phyloP scores from a whole-genome alignment of 176 grass and related monocot genomes.

The Rhynchospora tenuis region DNA sequence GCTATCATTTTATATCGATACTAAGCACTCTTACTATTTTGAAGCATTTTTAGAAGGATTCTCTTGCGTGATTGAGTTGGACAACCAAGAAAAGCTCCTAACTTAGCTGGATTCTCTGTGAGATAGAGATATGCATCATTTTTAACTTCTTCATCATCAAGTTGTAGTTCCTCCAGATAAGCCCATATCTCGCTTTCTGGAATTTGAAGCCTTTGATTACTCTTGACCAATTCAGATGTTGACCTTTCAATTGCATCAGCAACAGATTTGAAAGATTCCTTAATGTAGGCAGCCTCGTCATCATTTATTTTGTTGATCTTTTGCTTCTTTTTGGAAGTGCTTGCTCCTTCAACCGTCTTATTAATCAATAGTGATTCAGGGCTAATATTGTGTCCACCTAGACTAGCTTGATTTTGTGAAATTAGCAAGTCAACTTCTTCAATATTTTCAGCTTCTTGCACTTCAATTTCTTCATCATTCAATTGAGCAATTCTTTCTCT shows the following conservation, averaged over 20 bases:
- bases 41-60: background rate
- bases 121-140: constrained; percentile 18
- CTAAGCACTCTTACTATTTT: too few relatives aligned
- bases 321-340: too few relatives aligned
- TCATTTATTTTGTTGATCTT: too few relatives aligned
- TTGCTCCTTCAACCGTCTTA: background rate
- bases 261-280: background rate
- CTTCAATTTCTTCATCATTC: background rate
- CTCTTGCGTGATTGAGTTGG: background rate
- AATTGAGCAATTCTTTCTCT: background rate
- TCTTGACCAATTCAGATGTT: background rate
- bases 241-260: background rate
- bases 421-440: background rate
- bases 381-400: background rate
- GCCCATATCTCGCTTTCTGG: too few relatives aligned
- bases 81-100: constrained; percentile 17
- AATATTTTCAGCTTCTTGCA: background rate
- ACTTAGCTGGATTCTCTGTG: background rate
- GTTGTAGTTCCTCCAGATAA: background rate
- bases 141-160: background rate
- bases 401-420: background rate
- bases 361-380: background rate
- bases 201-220: background rate
- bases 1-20: too few relatives aligned
- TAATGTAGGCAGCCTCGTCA: too few relatives aligned